phyloP scores from a whole-genome alignment of 73 alveolate species.

The Paramecium sexaurelia region DNA sequence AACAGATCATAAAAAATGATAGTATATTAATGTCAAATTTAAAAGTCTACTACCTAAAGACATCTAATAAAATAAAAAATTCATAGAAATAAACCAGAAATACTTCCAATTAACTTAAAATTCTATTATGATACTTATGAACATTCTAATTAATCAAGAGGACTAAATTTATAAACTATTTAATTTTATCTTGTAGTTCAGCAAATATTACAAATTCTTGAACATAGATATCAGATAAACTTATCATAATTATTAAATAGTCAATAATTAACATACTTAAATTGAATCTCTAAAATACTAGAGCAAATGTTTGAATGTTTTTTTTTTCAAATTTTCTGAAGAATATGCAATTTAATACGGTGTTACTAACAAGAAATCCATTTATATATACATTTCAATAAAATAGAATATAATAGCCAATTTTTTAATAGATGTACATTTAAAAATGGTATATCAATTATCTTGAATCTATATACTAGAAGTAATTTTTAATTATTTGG shows the following conservation, averaged over 20 bases:
- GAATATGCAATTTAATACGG: background rate
- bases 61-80: background rate
- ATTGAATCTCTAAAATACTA: no score
- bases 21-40: background rate
- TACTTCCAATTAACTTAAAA: background rate
- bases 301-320: background rate
- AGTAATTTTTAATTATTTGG: background rate
- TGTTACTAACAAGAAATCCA: background rate
- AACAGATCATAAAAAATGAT: background rate
- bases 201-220: background rate
- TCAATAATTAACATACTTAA: no score
- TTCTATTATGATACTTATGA: background rate
- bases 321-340: background rate
- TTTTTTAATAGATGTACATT: background rate
- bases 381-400: background rate
- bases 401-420: background rate
- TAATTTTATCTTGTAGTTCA: background rate
- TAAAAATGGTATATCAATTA: background rate
- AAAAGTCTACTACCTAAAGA: background rate
- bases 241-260: no score
- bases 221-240: background rate
- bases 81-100: no score
- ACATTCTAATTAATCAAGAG: background rate
- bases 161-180: background rate
- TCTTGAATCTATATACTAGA: background rate